phyloP scores from a whole-genome alignment of 1,139 yeast genomes.

The Zygoascus meyerae region DNA sequence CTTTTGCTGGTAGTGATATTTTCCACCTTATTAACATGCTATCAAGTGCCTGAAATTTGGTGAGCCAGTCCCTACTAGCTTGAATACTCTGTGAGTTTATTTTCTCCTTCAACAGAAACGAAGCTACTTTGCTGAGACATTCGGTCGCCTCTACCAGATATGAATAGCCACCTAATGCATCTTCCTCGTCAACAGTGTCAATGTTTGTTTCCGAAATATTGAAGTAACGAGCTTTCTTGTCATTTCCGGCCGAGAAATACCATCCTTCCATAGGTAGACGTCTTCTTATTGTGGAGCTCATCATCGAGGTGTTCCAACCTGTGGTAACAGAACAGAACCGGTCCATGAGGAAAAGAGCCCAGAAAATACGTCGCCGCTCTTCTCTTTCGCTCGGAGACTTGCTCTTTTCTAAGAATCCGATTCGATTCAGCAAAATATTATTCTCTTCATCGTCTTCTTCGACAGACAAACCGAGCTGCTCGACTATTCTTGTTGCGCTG shows the following conservation, averaged over 20 bases:
- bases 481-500: conserved; percentile 22
- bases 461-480: conserved; percentile 19
- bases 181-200: conserved; percentile 14
- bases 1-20: conserved; percentile 18
- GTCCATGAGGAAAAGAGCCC: conserved; percentile 24
- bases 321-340: conserved; percentile 25
- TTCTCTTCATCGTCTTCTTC: conserved; percentile 17
- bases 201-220: conserved; percentile 15
- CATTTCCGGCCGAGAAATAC: conserved; percentile 14
- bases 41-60: conserved; percentile 18
- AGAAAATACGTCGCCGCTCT: conserved; percentile 23
- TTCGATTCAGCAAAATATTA: conserved; percentile 15
- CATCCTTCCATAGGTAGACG: conserved; percentile 22
- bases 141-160: conserved; percentile 26
- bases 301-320: conserved; percentile 24
- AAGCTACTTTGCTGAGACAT: conserved; percentile 18
- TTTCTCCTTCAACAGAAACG: conserved; percentile 14
- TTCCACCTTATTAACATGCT: conserved; percentile 23
- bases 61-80: conserved; percentile 13
- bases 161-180: conserved; percentile 24
- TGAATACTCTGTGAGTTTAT: neutral
- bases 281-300: conserved; percentile 17
- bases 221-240: conserved; percentile 19
- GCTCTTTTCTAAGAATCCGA: conserved; percentile 16
- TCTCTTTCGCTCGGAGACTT: conserved; percentile 20